Conservation (phyloP, 371 early-diverging fungal species). For the Cokeromyces recurvatus region DNA sequence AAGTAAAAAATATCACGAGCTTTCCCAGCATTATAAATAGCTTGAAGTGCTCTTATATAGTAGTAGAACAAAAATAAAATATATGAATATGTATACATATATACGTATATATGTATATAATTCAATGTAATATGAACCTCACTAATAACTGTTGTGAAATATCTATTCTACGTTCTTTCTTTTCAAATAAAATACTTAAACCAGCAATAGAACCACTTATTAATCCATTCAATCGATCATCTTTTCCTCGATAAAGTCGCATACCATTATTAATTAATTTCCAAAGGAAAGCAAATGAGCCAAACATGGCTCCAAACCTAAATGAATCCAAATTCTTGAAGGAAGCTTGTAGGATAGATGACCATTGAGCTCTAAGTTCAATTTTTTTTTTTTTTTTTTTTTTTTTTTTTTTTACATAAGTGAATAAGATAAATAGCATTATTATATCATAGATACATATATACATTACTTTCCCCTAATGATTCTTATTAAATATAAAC, state of each 20-base stretch:
- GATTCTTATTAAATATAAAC: constrained; percentile 40
- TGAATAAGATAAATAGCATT: too few species aligned
- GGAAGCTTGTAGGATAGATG: constrained; percentile 35
- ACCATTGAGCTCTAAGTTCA: constrained; percentile 43
- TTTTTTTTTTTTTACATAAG: too few species aligned
- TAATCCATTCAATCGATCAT: constrained; percentile 58
- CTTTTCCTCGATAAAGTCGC: constrained; percentile 49
- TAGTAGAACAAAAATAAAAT: too few species aligned
- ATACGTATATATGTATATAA: too few species aligned
- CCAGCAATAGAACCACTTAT: constrained; percentile 59
- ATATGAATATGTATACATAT: too few species aligned
- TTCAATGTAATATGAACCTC: constrained; percentile 20
- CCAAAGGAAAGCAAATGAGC: constrained; percentile 70
- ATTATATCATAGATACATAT: too few species aligned
- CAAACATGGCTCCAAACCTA: constrained; percentile 72
- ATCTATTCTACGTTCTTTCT: constrained; percentile 52
- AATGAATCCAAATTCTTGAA: constrained; percentile 48
- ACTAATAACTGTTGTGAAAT: constrained; percentile 64
- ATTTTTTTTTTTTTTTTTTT: constrained; percentile 1
- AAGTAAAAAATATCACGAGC: constrained; percentile 58
- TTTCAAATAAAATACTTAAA: constrained; percentile 54
- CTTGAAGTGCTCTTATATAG: constrained; percentile 54
- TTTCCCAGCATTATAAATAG: constrained; percentile 57
- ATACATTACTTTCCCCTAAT: constrained; percentile 48
- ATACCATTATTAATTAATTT: constrained; percentile 68